Base-by-base conservation (phyloP, 768 basidiomycete genomes). In the Kwoniella pini region DNA sequence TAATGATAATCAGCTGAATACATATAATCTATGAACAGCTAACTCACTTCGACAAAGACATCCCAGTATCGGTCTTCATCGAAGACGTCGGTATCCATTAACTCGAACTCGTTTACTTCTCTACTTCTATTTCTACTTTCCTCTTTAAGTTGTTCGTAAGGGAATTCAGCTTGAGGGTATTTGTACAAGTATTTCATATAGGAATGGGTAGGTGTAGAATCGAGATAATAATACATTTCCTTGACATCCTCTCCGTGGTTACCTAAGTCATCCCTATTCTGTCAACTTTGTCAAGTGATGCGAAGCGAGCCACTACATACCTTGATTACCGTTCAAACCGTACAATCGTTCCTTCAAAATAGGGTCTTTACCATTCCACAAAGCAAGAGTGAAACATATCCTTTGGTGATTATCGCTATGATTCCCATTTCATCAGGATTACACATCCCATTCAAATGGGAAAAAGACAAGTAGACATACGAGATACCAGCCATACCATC, bases 141-240 rank as follows among this genome's bases (percentile, higher is more conserved):
- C 45, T 82, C 80, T 12, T 96, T 88, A 54, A 99, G 85, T 62
- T 95, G 85, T 72, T 98, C 94, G 79, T 99, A 99, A 1, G 96
- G 96, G 79, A 84, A 99, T 31, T 83, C 82, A 69, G 86, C 82
- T 77, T 99, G 96, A 12, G 96, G 94, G 70, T 99, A 99, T 78
- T 99, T 99, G 85, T 99, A 99, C 57, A 97, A 81, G 80, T 91
- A 97, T 79, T 99, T 99, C 96, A 99, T 98, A 84, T 98, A 99
- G 5, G 94, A 96, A 73, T 99, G 96, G 1, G 96, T 97, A 36
- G 96, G 96, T 1, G 96, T 97, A 36, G 91, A 95, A 78, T 98
- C 96, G 62, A 99, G 85, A 79, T 99, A 99, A 77, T 95, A 99
- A 79, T 99, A 99, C 27, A 98, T 81, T 75, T 99, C 96, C 80